phyloP scores from a whole-genome alignment of 2,329 filamentous ascomycete genomes.

The Stemphylium beticola region DNA sequence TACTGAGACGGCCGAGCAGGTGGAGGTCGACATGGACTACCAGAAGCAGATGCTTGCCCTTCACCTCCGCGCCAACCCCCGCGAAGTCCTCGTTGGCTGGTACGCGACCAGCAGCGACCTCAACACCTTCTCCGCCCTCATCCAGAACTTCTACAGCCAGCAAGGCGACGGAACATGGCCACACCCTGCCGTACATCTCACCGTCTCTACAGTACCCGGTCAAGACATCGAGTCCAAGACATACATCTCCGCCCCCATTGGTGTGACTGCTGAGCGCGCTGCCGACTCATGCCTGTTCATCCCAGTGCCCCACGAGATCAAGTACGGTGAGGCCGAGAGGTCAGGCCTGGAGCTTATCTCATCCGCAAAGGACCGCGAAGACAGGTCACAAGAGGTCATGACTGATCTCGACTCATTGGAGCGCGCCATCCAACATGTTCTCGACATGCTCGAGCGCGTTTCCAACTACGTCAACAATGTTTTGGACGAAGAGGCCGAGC shows the following conservation, averaged over 20 bases:
- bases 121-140: conserved; percentile 97
- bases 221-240: conserved; percentile 87
- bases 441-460: conserved; percentile 88
- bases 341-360: conserved; percentile 83
- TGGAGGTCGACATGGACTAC: conserved; percentile 99
- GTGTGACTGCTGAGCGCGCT: conserved; percentile 91
- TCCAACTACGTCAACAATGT: conserved; percentile 92
- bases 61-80: conserved; percentile 90
- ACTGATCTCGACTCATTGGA: conserved; percentile 91
- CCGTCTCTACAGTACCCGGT: conserved; percentile 87
- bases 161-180: conserved; percentile 97
- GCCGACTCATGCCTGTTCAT: conserved; percentile 98
- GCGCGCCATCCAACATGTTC: conserved; percentile 82
- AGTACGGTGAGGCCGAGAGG: conserved; percentile 81
- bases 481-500: conserved; percentile 88
- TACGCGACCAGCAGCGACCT: conserved; percentile 97
- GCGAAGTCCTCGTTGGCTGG: conserved; percentile 95
- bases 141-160: conserved; percentile 99
- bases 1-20: conserved; percentile 97
- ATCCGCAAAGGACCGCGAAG: conserved; percentile 78
- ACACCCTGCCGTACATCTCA: conserved; percentile 96
- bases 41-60: conserved; percentile 99
- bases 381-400: conserved; percentile 73
- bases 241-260: conserved; percentile 95
- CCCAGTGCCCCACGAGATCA: conserved; percentile 92